A percentile compares a stretch with the other conserved stretches of the same genome.
These are phyloP conservation scores for Diplodia sapinea DNA, from an alignment of 2,329 filamentous ascomycete genomes.

Conservation along the genomic window DNA sequence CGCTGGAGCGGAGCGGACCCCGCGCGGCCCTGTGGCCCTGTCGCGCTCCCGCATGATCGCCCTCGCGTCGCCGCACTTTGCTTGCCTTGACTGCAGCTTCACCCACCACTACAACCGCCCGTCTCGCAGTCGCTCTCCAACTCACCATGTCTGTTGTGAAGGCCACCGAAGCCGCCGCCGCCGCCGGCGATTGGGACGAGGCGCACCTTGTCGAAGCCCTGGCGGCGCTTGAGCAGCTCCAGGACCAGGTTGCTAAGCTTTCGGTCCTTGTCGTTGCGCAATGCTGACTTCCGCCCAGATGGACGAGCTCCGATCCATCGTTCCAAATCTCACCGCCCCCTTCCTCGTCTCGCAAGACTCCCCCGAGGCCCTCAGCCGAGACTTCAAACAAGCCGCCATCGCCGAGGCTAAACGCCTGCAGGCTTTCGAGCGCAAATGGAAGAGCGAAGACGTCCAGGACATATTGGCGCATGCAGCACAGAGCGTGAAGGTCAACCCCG, in stretches of 20 bases:
- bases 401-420: conserved; percentile 46
- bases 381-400: conserved; percentile 47
- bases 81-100: conserved; percentile 6
- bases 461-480: conserved; percentile 45
- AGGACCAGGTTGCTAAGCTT: conserved; percentile 44
- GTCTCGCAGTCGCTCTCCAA: background rate
- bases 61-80: conserved; percentile 7
- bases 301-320: conserved; percentile 50
- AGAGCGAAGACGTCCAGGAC: conserved; percentile 43
- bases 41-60: conserved; percentile 15
- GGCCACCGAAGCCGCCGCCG: background rate
- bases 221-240: conserved; percentile 52
- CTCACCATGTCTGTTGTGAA: background rate
- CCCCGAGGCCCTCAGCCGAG: conserved; percentile 44
- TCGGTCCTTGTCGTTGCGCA: background rate
- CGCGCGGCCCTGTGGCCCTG: too few species aligned
- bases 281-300: conserved; percentile 42
- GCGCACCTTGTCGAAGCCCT: conserved; percentile 51
- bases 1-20: background rate
- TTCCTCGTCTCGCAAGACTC: conserved; percentile 41
- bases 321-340: conserved; percentile 52
- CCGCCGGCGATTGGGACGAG: conserved; percentile 44
- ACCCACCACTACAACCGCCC: background rate
- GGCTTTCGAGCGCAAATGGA: conserved; percentile 48
- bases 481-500: conserved; percentile 45